Percentiles rank a stretch among this genome's conserved stretches.
These are phyloP conservation scores for Penicillium sp. DNA, from an alignment of 2,329 filamentous ascomycete species.

Conservation along the genomic window DNA sequence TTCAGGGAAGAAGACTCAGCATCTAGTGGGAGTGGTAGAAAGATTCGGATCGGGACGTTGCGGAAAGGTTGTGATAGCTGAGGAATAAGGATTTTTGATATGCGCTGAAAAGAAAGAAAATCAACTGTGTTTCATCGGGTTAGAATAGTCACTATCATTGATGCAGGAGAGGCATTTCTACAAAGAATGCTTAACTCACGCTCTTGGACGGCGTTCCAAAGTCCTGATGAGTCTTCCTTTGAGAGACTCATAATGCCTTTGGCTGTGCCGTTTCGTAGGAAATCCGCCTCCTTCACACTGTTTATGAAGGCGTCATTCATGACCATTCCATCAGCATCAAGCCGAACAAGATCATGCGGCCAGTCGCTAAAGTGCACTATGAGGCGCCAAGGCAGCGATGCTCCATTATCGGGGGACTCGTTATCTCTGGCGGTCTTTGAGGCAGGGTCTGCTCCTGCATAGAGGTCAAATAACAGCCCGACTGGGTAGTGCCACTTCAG, in stretches of 20 bases:
- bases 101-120: slow-evolving; percentile 66
- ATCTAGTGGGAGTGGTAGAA: slow-evolving; percentile 68
- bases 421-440: slow-evolving; percentile 28
- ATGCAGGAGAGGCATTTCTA: background rate
- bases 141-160: background rate
- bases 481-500: slow-evolving; percentile 71
- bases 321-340: slow-evolving; percentile 55
- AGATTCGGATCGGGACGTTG: slow-evolving; percentile 84
- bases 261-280: slow-evolving; percentile 80
- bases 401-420: slow-evolving; percentile 15
- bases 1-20: slow-evolving; percentile 52
- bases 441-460: slow-evolving; percentile 55
- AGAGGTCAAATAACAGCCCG: slow-evolving; percentile 68
- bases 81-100: slow-evolving; percentile 73
- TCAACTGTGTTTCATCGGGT: slow-evolving; percentile 56
- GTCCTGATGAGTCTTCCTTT: slow-evolving; percentile 74
- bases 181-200: slow-evolving; percentile 47
- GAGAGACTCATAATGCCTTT: slow-evolving; percentile 87
- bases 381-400: slow-evolving; percentile 60
- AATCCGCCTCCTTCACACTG: slow-evolving; percentile 77
- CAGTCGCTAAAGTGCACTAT: slow-evolving; percentile 60
- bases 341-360: slow-evolving; percentile 56
- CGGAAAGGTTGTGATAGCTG: slow-evolving; percentile 67
- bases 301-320: slow-evolving; percentile 67
- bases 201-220: slow-evolving; percentile 78